These are phyloP conservation scores for Hypoxylon fragiforme DNA, from an alignment of 495 filamentous ascomycete species.

Conservation along the genomic window DNA sequence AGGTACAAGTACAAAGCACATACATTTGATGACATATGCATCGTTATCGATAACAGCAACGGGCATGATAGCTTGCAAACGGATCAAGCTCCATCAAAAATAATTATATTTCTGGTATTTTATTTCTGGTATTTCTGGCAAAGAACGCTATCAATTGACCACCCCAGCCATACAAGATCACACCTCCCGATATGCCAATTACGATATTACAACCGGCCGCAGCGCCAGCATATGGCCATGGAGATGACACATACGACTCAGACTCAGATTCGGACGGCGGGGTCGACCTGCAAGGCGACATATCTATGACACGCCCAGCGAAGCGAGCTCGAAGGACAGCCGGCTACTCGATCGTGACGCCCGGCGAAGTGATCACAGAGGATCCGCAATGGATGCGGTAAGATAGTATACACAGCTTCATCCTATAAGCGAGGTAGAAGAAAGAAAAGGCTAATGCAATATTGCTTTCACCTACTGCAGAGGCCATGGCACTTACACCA, in stretches of 20 bases:
- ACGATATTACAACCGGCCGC: slow-evolving; percentile 35
- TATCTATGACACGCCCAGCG: slow-evolving; percentile 54
- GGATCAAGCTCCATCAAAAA: neutral
- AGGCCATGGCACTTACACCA: slow-evolving; percentile 80
- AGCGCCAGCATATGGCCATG: slow-evolving; percentile 8
- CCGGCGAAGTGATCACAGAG: slow-evolving; percentile 83
- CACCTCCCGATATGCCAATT: slow-evolving; percentile 30
- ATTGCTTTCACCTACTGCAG: slow-evolving; percentile 38
- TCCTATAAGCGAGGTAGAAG: neutral
- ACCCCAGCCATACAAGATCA: neutral
- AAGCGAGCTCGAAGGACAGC: slow-evolving; percentile 36
- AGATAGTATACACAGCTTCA: slow-evolving; percentile 20
- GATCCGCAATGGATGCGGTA: slow-evolving; percentile 98
- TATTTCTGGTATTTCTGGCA: neutral
- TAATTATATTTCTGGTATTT: no score
- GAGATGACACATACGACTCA: slow-evolving; percentile 14
- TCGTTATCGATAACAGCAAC: slow-evolving; percentile 24
- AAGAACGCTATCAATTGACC: neutral
- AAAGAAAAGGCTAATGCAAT: slow-evolving; percentile 7
- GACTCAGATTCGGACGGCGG: slow-evolving; percentile 49
- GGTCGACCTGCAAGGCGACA: slow-evolving; percentile 65
- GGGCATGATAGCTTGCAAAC: no score
- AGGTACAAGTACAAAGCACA: neutral
- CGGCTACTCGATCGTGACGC: slow-evolving; percentile 69
- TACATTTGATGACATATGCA: no score